A percentile compares a stretch with the other conserved stretches of the same genome.
These are phyloP conservation scores for Paulownia fortunei DNA, from an alignment of 257 asterid species.

Conservation along the genomic window DNA sequence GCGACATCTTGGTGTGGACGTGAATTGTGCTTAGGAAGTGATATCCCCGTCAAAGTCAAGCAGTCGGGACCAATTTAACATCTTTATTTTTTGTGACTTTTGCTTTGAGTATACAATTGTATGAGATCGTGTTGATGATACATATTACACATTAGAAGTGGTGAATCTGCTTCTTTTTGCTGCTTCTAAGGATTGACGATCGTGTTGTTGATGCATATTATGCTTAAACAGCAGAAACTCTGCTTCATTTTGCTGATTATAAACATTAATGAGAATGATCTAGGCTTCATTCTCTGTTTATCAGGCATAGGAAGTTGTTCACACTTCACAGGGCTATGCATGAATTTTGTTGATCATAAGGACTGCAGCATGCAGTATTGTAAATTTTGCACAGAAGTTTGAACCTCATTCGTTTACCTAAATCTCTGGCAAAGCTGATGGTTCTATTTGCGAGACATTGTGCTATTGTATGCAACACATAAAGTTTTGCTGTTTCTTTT, in stretches of 20 bases:
- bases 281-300: neutral
- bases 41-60: neutral
- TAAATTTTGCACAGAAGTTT: constrained; percentile 1
- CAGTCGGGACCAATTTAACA: neutral
- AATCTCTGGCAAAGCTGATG: neutral
- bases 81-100: neutral
- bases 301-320: neutral
- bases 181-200: neutral
- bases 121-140: too few species aligned
- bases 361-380: neutral
- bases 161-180: neutral
- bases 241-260: neutral
- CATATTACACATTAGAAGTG: neutral
- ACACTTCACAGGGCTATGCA: neutral
- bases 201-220: constrained; percentile 5
- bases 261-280: neutral
- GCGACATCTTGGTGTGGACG: neutral
- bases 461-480: neutral
- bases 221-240: constrained; percentile 6
- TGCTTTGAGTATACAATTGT: constrained; percentile 3
- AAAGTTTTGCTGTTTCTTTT: constrained; percentile 15
- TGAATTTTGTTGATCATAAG: neutral
- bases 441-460: neutral
- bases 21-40: neutral
- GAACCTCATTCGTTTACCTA: neutral